Conservation (phyloP, 371 early-diverging fungal species). For the Syncephalastrum sp. region DNA sequence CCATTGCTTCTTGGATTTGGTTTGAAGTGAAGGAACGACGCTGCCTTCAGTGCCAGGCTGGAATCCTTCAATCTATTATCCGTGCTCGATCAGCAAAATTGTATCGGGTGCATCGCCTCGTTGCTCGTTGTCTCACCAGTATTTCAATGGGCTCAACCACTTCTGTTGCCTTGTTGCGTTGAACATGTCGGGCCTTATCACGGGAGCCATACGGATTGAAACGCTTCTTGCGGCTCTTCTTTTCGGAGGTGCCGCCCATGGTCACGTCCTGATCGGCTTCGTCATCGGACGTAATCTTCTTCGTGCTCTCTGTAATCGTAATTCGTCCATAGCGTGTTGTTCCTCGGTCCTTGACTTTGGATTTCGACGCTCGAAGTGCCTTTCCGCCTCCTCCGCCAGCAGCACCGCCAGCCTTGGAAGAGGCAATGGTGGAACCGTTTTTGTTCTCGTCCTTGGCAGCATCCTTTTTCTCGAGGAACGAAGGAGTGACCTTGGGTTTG, state of each 20-base stretch:
- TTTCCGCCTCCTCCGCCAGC: too few species aligned
- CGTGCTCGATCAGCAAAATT: background rate
- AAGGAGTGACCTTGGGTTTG: too few species aligned
- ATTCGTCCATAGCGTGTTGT: too few species aligned
- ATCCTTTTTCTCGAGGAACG: too few species aligned
- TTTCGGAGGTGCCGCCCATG: constrained; percentile 36
- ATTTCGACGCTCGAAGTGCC: too few species aligned
- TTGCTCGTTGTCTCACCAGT: constrained; percentile 20
- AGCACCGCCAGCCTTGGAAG: too few species aligned
- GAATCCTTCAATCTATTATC: constrained; percentile 30
- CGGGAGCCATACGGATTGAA: constrained; percentile 41
- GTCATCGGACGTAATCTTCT: constrained; percentile 3
- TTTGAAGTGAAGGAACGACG: constrained; percentile 34
- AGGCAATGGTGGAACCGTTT: too few species aligned
- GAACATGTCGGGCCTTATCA: constrained; percentile 13
- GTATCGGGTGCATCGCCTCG: background rate
- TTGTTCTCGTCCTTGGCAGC: too few species aligned
- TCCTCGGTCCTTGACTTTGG: too few species aligned
- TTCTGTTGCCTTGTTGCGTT: constrained; percentile 10
- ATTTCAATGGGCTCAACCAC: constrained; percentile 28
- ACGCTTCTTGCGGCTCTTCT: constrained; percentile 24
- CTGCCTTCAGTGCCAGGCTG: constrained; percentile 33
- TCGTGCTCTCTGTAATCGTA: too few species aligned
- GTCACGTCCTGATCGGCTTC: constrained; percentile 29
- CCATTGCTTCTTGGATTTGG: constrained; percentile 44